Base-by-base conservation (phyloP, 2,329 filamentous ascomycete species). In the Aureobasidium sp. region DNA sequence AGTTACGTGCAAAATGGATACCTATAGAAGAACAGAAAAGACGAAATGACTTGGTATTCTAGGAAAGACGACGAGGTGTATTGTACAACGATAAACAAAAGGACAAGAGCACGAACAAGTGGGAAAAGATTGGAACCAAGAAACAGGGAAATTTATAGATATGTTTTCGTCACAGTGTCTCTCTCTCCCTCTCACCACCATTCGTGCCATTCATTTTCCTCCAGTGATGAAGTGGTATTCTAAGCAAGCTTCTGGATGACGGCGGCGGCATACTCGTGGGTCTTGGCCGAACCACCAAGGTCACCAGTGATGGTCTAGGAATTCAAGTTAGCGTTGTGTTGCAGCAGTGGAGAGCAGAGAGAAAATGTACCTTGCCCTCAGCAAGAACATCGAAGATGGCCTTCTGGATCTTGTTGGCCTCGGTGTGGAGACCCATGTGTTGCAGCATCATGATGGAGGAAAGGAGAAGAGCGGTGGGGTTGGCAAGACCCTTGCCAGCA, bases 391-490 rank as follows among this genome's bases (percentile, higher is more conserved):
- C 90, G 77, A 99, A 97, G 73, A 93, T 95, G 68, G 94, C 94
- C 78, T 85, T 89, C 83, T 97, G 90, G 74, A 99, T 97, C 76
- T 86, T 87, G 76, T 82, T 77, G 68, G 94, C 94, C 76, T 97
- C 86, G 66, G 90, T 83, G 76, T 80, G 86, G 67, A 99, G 83
- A 72, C 89, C 87, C 93, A 99, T 97, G 81, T 99, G 94, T 78
- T 94, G 88, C 83, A 99, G 81, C 94, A 99, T 97, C 94, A 99
- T 97, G 81, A 97, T 94, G 76, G 90, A 95, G 77, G 85, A 90
- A 73, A 97, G 88, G 67, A 99, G 86, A 69, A 99, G 86, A 63
- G 94, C 94, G 64, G 94, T 97, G 66, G 94, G 94, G 85, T 99
- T 99, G 73, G 94, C 94, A 69, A 97, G 88, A 68, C 85, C 89